Evolutionary conservation across 2,329 filamentous ascomycete genomes (phyloP).

Genomic region (Coniochaeta prunicola): DNA sequence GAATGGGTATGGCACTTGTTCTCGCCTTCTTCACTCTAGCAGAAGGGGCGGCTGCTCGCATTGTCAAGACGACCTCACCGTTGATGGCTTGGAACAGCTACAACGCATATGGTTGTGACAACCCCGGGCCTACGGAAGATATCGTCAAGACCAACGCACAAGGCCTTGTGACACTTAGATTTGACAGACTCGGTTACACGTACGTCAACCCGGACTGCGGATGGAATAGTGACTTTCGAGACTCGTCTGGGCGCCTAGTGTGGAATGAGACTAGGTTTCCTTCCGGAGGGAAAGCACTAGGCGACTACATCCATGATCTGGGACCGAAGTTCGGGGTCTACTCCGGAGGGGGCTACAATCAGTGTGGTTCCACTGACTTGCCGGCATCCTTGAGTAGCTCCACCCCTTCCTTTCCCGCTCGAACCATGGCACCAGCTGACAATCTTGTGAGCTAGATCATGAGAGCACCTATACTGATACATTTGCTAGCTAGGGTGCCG

Average conservation of each 20-base stretch:
- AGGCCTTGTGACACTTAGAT: constrained; percentile 43
- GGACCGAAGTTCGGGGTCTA: constrained; percentile 48
- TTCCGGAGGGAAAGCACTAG: constrained; percentile 38
- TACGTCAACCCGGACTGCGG: constrained; percentile 53
- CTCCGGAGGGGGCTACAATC: constrained; percentile 38
- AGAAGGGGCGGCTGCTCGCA: background rate
- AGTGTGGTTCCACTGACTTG: constrained; percentile 33
- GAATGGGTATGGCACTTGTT: constrained; percentile 27
- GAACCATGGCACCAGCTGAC: background rate
- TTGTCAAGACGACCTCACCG: constrained; percentile 22
- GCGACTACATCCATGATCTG: constrained; percentile 39
- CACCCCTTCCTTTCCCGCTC: background rate
- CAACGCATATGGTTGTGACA: constrained; percentile 43
- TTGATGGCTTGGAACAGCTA: constrained; percentile 53
- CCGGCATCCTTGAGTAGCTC: constrained; percentile 37
- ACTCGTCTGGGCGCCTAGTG: constrained; percentile 35
- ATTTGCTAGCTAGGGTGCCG: constrained; percentile 36
- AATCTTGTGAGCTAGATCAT: constrained; percentile 19
- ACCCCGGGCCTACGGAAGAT: constrained; percentile 29
- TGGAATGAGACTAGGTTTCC: constrained; percentile 45
- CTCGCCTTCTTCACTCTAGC: background rate
- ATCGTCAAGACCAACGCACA: constrained; percentile 44
- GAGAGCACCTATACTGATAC: constrained; percentile 32
- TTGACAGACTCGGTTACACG: constrained; percentile 45
- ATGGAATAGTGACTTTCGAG: constrained; percentile 36